Conservation (phyloP, 805 yeast genomes). For the Metschnikowia lochheadii region DNA sequence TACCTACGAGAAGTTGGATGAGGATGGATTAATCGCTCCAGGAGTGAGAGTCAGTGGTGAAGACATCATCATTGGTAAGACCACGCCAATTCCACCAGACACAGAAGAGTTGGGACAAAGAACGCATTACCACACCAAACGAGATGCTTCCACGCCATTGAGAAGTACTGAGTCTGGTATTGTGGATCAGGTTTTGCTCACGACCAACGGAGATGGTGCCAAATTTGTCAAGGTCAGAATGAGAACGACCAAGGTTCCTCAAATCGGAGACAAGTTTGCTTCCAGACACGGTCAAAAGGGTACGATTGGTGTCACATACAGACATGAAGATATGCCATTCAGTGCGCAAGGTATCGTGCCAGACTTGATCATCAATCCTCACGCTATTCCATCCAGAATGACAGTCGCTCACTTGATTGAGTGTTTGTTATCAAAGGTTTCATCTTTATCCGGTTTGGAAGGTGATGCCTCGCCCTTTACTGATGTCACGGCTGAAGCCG, state of each 20-base stretch:
- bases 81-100: conserved; percentile 99
- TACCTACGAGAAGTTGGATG: conserved; percentile 95
- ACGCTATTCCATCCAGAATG: conserved; percentile 99
- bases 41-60: conserved; percentile 99
- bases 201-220: conserved; percentile 97
- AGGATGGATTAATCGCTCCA: conserved; percentile 96
- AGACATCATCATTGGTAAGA: conserved; percentile 96
- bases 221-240: conserved; percentile 96
- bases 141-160: conserved; percentile 97
- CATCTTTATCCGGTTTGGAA: conserved; percentile 90
- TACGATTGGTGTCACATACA: conserved; percentile 97
- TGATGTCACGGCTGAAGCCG: conserved; percentile 96
- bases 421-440: conserved; percentile 92
- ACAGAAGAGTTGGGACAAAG: conserved; percentile 98
- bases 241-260: conserved; percentile 98
- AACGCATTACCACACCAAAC: conserved; percentile 95
- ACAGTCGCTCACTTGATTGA: conserved; percentile 99
- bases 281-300: conserved; percentile 99
- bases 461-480: conserved; percentile 99
- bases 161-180: conserved; percentile 97
- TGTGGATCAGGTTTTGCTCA: conserved; percentile 93
- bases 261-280: conserved; percentile 98
- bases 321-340: conserved; percentile 99
- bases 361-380: conserved; percentile 95
- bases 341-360: conserved; percentile 95